Evolutionary conservation across 208 protist genomes (phyloP), one percentile per base, ranked within the genome.

Genomic region (Leptomonas pyrrhocoris): DNA sequence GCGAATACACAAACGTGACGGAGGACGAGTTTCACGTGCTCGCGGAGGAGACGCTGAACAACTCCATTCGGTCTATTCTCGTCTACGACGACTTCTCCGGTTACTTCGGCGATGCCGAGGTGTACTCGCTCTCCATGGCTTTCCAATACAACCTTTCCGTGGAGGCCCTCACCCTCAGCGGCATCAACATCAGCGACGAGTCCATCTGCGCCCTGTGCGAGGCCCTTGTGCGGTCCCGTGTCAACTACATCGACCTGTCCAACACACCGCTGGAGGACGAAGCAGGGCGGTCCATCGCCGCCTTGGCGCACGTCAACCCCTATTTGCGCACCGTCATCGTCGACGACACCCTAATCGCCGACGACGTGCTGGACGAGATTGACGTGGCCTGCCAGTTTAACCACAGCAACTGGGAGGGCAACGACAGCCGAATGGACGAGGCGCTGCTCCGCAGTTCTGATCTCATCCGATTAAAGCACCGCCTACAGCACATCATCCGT

Each of bases 361-460:
- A 92, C 36, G 86, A 93, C 48, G 79, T 96, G 21, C 69, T 93
- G 18, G 92, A 96, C 59, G 92, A 96, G 68, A 96, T 96, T 63
- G 92, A 96, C 67, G 81, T 94, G 31, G 89, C 88, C 23, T 96
- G 92, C 50, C 88, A 94, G 73, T 94, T 92, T 46, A 96, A 96
- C 63, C 88, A 96, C 64, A 96, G 87, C 73, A 92, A 91, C 62
- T 94, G 84, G 68, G 92, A 96, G 60, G 83, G 67, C 23, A 94
- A 89, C 30, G 65, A 53, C 27, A 69, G 77, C 34, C n/a, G 25
- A 18, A 60, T 90, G 6, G 90, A 96, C 34, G 83, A 79, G 67
- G 53, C 69, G 6, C 46, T 88, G 4, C 69, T 86, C 23, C 84
- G 77, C 30, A 57, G 64, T 11, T 68, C 80, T 11, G 87, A 94